Evolutionary conservation across 208 protist genomes (phyloP).

Genomic region (Strigomonas oncopelti): DNA sequence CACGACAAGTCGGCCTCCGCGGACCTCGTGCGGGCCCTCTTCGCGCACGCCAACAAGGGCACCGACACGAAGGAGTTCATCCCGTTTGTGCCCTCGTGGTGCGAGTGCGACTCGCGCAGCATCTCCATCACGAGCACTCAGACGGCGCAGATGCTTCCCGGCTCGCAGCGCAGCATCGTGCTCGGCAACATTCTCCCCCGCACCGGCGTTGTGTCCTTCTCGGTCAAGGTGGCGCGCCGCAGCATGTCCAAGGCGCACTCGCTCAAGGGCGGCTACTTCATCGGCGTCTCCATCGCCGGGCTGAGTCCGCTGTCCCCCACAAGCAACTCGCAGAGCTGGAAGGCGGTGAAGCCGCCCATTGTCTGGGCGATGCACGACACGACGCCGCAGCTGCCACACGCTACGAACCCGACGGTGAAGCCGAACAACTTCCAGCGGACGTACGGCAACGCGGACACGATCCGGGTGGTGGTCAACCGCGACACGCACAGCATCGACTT

Average conservation of each 20-base stretch:
- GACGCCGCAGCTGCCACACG: constrained; percentile 84
- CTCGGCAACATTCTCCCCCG: constrained; percentile 77
- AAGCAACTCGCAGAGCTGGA: constrained; percentile 86
- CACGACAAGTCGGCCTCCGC: constrained; percentile 35
- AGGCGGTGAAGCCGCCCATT: constrained; percentile 77
- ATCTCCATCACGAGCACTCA: constrained; percentile 75
- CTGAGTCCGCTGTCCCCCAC: constrained; percentile 67
- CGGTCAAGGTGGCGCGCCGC: constrained; percentile 72
- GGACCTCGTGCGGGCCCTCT: constrained; percentile 70
- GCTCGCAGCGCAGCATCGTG: constrained; percentile 82
- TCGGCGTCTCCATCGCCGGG: constrained; percentile 69
- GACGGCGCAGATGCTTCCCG: constrained; percentile 71
- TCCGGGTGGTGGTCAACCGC: constrained; percentile 76
- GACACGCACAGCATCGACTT: constrained; percentile 76
- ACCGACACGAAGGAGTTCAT: constrained; percentile 39
- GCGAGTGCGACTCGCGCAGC: constrained; percentile 70
- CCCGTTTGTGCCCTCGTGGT: constrained; percentile 73
- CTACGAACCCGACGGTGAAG: constrained; percentile 86
- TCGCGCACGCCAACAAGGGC: constrained; percentile 58
- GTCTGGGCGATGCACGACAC: constrained; percentile 90
- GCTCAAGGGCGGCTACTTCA: constrained; percentile 87
- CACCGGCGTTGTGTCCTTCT: constrained; percentile 80
- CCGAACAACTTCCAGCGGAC: constrained; percentile 87
- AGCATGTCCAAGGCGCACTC: constrained; percentile 84
- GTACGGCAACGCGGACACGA: constrained; percentile 79